Evolutionary conservation across 2,329 filamentous ascomycete species (phyloP), one percentile per base, ranked within the genome.

Genomic region (Pyrenochaeta sp.): DNA sequence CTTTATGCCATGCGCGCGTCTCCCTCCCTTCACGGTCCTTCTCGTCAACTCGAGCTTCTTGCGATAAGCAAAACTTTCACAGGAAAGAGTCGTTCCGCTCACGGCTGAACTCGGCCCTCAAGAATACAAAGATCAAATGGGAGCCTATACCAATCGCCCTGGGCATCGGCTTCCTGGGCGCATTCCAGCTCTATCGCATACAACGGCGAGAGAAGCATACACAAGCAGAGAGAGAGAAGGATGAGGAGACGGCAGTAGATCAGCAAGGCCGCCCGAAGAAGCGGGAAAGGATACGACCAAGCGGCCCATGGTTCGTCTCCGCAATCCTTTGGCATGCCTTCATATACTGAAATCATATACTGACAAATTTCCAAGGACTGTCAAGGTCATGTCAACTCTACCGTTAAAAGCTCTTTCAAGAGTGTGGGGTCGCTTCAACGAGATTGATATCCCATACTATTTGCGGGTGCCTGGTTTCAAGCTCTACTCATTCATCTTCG

Each of bases 381-480:
- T 97, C 50, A 91, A 93, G 75, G 86, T 97, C 75, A 96, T 97
- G 91, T 96, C 92, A 7, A 96, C 92, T 1, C 82, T 97, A 59
- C 93, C 93, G 34, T 83, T 97, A 61, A 97, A 97, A 80, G 93
- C 92, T 36, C 85, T 97, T 44, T 97, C 93, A 34, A 87, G 93
- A 46, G 74, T 96, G 63, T 97, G 93, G 93, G 93, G 93, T 37
- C 87, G 84, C 50, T 96, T 97, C 82, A 97, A 97, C 77, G 93
- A 96, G 76, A 81, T 97, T 47, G 88, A 88, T 10, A 90, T 97
- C 37, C 93, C 93, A 0, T 94, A 95, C 80, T 93, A 92, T 76
- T 83, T 97, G 25, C 91, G 93, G 5, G 86, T 94, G 0, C 93
- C 93, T 1, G 93, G 93, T 13, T 97, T 97, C 81, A 94, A 91